These are phyloP conservation scores for Pythium grandisporangium DNA, from an alignment of 352 stramenopile species.

Conservation along the genomic window DNA sequence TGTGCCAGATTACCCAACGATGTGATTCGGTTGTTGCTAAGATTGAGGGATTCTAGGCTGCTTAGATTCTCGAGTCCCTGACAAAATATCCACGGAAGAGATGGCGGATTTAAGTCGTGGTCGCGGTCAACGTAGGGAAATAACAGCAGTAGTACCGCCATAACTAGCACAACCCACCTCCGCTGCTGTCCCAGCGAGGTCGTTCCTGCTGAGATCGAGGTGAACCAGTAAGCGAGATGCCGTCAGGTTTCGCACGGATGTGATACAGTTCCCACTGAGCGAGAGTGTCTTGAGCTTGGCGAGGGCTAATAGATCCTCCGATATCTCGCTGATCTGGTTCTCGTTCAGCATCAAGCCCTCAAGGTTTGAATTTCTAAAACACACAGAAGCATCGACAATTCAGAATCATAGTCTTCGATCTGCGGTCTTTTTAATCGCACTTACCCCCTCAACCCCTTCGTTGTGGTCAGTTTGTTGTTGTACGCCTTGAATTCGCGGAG, in stretches of 20 bases:
- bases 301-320: constrained; percentile 44
- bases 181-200: constrained; percentile 22
- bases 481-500: constrained; percentile 72
- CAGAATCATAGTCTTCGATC: too few species aligned
- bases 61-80: constrained; percentile 44
- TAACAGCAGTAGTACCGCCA: too few species aligned
- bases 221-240: constrained; percentile 48
- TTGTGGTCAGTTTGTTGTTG: constrained; percentile 63
- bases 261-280: constrained; percentile 60
- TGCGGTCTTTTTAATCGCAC: not conserved
- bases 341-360: constrained; percentile 62
- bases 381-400: too few species aligned
- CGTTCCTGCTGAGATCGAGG: constrained; percentile 63
- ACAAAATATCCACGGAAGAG: not conserved
- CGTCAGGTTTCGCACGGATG: constrained; percentile 31
- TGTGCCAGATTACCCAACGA: constrained; percentile 46
- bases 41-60: constrained; percentile 53
- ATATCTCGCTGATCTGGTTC: constrained; percentile 59
- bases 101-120: not conserved
- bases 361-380: constrained; percentile 44
- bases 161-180: too few species aligned
- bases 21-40: constrained; percentile 47
- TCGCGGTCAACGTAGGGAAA: not conserved
- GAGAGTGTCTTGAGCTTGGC: constrained; percentile 61
- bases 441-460: constrained; percentile 41